Conservation (phyloP, 495 filamentous ascomycete species). For the Chaetomidium leptoderma region DNA sequence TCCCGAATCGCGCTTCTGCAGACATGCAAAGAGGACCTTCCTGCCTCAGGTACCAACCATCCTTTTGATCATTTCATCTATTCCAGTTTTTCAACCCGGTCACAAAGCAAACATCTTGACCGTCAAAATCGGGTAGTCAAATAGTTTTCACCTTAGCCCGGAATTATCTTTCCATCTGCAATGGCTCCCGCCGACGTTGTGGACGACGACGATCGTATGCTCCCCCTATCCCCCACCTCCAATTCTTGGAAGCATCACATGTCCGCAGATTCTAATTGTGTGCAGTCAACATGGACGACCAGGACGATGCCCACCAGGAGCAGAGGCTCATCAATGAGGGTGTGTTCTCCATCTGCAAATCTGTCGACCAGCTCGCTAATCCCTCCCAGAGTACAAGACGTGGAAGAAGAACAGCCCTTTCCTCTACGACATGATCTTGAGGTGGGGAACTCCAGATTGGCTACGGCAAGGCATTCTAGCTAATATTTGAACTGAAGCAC, state of each 20-base stretch:
- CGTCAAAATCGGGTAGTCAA: not conserved
- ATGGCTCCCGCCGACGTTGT: conserved; percentile 48
- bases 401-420: conserved; percentile 99
- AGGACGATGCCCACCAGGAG: conserved; percentile 65
- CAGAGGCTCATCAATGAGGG: conserved; percentile 93
- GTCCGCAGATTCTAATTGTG: conserved; percentile 12
- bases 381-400: conserved; percentile 83
- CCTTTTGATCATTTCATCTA: not conserved
- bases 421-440: conserved; percentile 93
- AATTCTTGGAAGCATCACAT: not conserved
- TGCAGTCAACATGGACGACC: conserved; percentile 54
- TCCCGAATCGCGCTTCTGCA: not conserved
- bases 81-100: not conserved
- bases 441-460: conserved; percentile 35
- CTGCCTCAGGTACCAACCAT: not conserved
- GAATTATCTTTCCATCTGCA: not conserved
- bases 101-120: not conserved
- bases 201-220: conserved; percentile 51
- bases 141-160: not conserved
- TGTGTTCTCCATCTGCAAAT: conserved; percentile 31
- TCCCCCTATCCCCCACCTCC: not conserved
- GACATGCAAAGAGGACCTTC: not conserved
- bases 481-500: conserved; percentile 53
- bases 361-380: conserved; percentile 16
- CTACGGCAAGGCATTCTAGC: not conserved